Base-by-base conservation (phyloP, 73 alveolate species). In the Stentor coeruleus region DNA sequence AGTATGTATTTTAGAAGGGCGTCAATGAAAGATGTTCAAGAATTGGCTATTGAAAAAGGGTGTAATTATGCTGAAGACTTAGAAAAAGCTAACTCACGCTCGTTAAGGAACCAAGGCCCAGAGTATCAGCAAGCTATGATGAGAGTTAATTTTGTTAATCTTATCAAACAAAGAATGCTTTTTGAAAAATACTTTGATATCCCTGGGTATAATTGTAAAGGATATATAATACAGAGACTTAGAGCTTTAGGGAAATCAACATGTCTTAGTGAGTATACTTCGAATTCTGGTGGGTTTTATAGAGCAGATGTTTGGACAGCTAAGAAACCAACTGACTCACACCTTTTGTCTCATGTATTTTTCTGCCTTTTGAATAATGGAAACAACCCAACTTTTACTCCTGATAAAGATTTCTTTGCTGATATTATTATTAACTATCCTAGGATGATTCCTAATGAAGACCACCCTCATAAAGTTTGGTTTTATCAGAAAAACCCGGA, bases 401-500 rank as follows among this genome's bases (percentile, higher is more conserved):
- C 79, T 20, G 79, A 66, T 28, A 11, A 28, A 14, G 33, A 66
- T 40, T 11, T 66, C 26, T 20, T 66, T 20, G 33, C 20, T 66
- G 79, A 66, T 15, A 66, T 66, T 15, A 33, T 66, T 20, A 66
- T 66, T 28, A 66, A 66, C 41, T 66, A 66, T 2, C 79, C 79
- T 28, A 66, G 41, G 49, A 66, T 40, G 26, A 20, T 31, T 20
- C 79, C 79, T 0, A 20, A 31, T 40, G 11, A 0, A 1, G 79
- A 66, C 40, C 79, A 66, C 26, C 79, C 79, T 26, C 36, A 33
- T 28, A 20, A 33, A 26, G 79, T 66, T 37, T 20, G n/a, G n/a
- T 66, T 66, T 66, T 66, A 66, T 33, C 79, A 66, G 37, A 66
- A 66, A 33, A 66, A 66, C 37, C 79, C 79, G 0, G 79, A 66